Evolutionary conservation across 768 basidiomycete genomes (phyloP).

Genomic region (Pisolithus marmoratus): DNA sequence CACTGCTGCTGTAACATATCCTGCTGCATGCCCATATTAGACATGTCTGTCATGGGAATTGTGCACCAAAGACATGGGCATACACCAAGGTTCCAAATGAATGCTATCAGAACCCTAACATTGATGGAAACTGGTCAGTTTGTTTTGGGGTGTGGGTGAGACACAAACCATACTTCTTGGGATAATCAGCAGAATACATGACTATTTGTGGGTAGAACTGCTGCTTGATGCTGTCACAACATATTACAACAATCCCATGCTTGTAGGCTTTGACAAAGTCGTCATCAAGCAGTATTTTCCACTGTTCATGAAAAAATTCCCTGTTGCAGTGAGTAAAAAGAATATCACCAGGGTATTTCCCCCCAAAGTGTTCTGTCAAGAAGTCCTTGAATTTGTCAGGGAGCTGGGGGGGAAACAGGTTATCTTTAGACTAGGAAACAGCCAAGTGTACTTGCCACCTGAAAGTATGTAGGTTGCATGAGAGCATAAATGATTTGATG

Average conservation of each 20-base stretch:
- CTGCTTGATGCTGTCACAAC: constrained; percentile 8
- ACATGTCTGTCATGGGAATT: no score
- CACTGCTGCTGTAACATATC: no score
- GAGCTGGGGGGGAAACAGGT: background rate
- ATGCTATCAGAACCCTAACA: no score
- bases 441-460: background rate
- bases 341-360: background rate
- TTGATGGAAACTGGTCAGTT: no score
- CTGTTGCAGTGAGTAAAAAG: constrained; percentile 8
- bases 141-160: no score
- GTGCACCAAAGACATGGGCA: no score
- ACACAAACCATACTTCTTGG: constrained; percentile 34
- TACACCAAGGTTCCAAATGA: no score
- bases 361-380: no score
- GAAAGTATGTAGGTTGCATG: constrained; percentile 12
- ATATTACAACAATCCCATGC: constrained; percentile 11
- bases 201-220: constrained; percentile 4
- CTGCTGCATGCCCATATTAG: no score
- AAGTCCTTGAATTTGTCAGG: no score
- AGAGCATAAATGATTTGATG: no score
- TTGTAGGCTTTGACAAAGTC: constrained; percentile 6
- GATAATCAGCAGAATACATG: constrained; percentile 15
- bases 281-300: no score
- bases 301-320: constrained; percentile 11
- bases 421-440: background rate